Evolutionary conservation across 805 yeast species (phyloP).

Genomic region (Saccharomycopsis oosterbeekiorum): DNA sequence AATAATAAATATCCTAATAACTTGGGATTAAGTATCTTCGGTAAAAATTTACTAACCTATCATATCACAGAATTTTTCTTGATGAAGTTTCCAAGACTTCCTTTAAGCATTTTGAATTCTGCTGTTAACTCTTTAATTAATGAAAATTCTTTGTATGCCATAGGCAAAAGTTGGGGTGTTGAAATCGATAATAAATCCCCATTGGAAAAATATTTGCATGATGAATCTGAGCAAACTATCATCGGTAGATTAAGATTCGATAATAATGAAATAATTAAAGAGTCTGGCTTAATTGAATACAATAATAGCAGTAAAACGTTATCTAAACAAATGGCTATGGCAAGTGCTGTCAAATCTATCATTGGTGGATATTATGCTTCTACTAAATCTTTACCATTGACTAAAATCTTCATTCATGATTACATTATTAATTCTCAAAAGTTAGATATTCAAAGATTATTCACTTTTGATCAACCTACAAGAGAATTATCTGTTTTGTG

Average conservation of each 20-base stretch:
- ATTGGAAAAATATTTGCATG: constrained; percentile 54
- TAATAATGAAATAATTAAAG: constrained; percentile 19
- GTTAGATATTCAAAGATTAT: constrained; percentile 61
- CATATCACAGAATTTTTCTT: constrained; percentile 67
- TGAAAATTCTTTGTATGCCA: constrained; percentile 47
- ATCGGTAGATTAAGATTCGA: constrained; percentile 60
- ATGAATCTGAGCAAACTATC: constrained; percentile 56
- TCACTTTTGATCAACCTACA: constrained; percentile 77
- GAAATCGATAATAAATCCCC: constrained; percentile 60
- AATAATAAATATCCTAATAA: constrained; percentile 55
- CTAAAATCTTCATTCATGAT: constrained; percentile 58
- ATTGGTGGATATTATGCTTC: constrained; percentile 77
- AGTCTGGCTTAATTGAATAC: constrained; percentile 3
- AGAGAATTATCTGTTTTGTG: constrained; percentile 73
- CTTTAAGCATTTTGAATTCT: constrained; percentile 63
- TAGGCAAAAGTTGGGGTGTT: constrained; percentile 84
- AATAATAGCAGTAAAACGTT: not conserved
- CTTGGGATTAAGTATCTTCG: constrained; percentile 71
- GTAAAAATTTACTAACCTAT: constrained; percentile 65
- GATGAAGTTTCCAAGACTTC: constrained; percentile 80
- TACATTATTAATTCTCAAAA: constrained; percentile 71
- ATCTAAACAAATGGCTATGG: constrained; percentile 28
- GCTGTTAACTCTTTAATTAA: constrained; percentile 73
- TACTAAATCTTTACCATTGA: constrained; percentile 47
- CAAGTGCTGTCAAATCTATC: constrained; percentile 71